Evolutionary conservation across 495 filamentous ascomycete species (phyloP), one percentile per base, ranked within the genome.

Genomic region (Filosporella fistucella): DNA sequence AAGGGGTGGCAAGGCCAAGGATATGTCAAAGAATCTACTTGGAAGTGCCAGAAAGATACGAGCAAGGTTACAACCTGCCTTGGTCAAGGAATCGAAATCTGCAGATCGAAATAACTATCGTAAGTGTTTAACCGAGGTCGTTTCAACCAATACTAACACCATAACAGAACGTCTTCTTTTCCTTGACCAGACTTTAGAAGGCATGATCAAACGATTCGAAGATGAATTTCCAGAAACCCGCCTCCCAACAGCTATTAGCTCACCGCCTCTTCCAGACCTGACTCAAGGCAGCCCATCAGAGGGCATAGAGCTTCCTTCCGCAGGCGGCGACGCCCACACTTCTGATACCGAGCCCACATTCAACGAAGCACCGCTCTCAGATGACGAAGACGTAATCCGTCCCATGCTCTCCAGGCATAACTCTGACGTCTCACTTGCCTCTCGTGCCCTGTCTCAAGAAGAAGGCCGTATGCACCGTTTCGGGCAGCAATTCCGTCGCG

Each of bases 131-230:
- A 14, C 47, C 47, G 14, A 39, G 13, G 25, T n/a, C 40, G 14
- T 7, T 21, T 49, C 54, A 10, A 53, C 37, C 38, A 32, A 32
- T 40, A 42, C 61, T 69, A 61, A 69, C 40, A 20, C 25, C 4
- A 11, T 33, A 42, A 17, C 45, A 90, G 85, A 82, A 33, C 86
- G 87, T 49, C 81, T 98, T 20, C 76, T 88, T 38, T 96, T 95
- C 74, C 78, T 98, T 23, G 91, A 96, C 57, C 74, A 85, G 42
- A 97, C 93, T 1, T 77, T 98, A 6, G 77, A 87, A 51, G 80
- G 81, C 52, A 95, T 98, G 69, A 96, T 97, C 60, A 79, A 86
- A 58, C 87, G 93, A 16, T 98, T 98, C 52, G 93, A 97, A 60
- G 83, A 91, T 57, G 91, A 96, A 65, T 98, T 89, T 58, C 93